Evolutionary conservation across 441 rosid species (phyloP).

Genomic region (Erodium trifolium): DNA sequence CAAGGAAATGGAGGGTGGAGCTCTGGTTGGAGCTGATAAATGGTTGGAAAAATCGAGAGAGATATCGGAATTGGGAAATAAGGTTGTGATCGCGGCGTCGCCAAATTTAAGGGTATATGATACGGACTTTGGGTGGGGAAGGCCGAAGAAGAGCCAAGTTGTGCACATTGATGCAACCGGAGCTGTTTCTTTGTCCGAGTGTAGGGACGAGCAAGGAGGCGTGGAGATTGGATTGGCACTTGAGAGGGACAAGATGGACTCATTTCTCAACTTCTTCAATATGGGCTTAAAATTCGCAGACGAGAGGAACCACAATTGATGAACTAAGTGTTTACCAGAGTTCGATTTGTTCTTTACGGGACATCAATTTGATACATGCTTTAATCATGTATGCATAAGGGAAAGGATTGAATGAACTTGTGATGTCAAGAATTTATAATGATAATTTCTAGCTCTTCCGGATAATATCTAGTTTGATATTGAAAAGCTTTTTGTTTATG

Average conservation of each 20-base stretch:
- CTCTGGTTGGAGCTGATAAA: not conserved
- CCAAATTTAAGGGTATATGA: conserved; percentile 24
- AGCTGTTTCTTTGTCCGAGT: conserved; percentile 1
- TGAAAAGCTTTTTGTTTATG: too few species aligned
- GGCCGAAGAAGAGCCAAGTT: conserved; percentile 24
- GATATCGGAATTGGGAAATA: not conserved
- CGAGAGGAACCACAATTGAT: too few species aligned
- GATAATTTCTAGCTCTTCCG: too few species aligned
- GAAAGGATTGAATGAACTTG: too few species aligned
- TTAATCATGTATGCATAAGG: too few species aligned
- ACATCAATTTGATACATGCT: too few species aligned
- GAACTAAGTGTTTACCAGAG: too few species aligned
- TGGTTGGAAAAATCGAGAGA: not conserved
- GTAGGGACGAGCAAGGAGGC: conserved; percentile 13
- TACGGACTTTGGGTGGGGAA: conserved; percentile 47
- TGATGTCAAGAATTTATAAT: too few species aligned
- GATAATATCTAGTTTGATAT: too few species aligned
- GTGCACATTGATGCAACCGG: conserved; percentile 8
- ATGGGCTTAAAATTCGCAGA: not conserved
- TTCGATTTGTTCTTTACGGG: too few species aligned
- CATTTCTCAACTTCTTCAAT: not conserved
- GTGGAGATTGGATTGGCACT: conserved; percentile 14
- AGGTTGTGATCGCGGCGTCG: conserved; percentile 6
- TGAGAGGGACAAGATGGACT: not conserved
- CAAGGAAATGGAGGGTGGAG: conserved; percentile 1